A percentile compares a stretch with the other conserved stretches of the same genome.
Evolutionary conservation across 768 basidiomycete genomes (phyloP).

Genomic region (Boletus huronensis): DNA sequence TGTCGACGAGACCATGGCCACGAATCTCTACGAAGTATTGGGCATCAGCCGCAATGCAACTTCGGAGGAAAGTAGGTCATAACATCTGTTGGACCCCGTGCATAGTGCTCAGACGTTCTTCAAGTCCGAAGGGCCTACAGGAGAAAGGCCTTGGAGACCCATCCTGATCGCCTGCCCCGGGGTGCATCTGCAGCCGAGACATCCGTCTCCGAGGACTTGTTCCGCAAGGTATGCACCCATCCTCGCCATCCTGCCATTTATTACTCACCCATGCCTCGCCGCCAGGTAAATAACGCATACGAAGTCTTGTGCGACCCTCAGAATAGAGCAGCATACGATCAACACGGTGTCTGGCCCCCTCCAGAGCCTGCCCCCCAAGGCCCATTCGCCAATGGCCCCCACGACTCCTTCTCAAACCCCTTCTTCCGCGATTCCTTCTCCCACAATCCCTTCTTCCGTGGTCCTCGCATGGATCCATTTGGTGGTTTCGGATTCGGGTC

Average conservation of each 20-base stretch:
- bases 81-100: neutral
- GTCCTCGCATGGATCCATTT: conserved; percentile 25
- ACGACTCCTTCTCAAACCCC: conserved; percentile 17
- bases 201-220: conserved; percentile 55
- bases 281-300: conserved; percentile 72
- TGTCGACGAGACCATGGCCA: conserved; percentile 39
- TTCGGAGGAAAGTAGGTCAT: conserved; percentile 57
- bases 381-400: conserved; percentile 13
- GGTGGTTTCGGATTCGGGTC: conserved; percentile 24
- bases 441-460: conserved; percentile 16
- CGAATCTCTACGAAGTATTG: conserved; percentile 63
- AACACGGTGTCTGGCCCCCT: conserved; percentile 73
- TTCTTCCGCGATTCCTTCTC: conserved; percentile 20
- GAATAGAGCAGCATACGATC: conserved; percentile 65
- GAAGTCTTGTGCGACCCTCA: conserved; percentile 64
- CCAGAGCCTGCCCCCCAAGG: conserved; percentile 32
- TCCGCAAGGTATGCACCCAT: conserved; percentile 35
- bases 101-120: conserved; percentile 3
- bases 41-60: conserved; percentile 52
- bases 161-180: conserved; percentile 67
- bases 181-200: conserved; percentile 58
- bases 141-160: conserved; percentile 65
- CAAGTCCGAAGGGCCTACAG: conserved; percentile 79
- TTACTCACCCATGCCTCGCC: neutral
- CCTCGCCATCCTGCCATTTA: neutral